Evolutionary conservation across 441 rosid genomes (phyloP).

Genomic region (Cnidoscolus chayamansa): DNA sequence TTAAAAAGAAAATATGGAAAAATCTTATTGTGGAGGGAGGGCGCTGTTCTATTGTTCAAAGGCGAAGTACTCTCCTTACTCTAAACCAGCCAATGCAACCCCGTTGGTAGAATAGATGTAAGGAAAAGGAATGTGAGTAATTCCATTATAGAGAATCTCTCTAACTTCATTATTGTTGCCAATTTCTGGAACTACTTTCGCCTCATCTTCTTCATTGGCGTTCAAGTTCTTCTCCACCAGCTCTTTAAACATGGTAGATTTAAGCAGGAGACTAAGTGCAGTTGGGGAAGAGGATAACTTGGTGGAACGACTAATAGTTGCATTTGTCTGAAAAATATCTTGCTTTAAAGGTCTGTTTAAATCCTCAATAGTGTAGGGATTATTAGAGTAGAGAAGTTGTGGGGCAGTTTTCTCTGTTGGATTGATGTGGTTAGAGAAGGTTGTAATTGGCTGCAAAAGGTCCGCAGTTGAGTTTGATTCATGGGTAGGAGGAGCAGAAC

Average conservation of each 20-base stretch:
- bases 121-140: conserved; percentile 14
- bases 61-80: conserved; percentile 22
- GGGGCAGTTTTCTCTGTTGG: conserved; percentile 21
- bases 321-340: conserved; percentile 13
- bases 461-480: neutral
- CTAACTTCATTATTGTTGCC: conserved; percentile 14
- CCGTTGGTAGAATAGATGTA: conserved; percentile 20
- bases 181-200: neutral
- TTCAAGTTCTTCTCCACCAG: conserved; percentile 49
- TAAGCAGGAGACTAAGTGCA: conserved; percentile 53
- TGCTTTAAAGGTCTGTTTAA: conserved; percentile 13
- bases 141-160: conserved; percentile 23
- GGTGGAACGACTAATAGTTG: conserved; percentile 19
- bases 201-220: conserved; percentile 22
- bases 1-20: neutral
- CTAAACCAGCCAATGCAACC: conserved; percentile 31
- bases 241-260: conserved; percentile 54
- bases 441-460: conserved; percentile 1
- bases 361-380: conserved; percentile 15
- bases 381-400: conserved; percentile 18
- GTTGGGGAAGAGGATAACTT: conserved; percentile 41
- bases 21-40: conserved; percentile 27
- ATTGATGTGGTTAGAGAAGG: conserved; percentile 14
- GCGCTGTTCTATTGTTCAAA: conserved; percentile 22
- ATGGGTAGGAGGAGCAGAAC: neutral